Evolutionary conservation across 495 filamentous ascomycete species (phyloP).

Genomic region (Chaetomium cochliodes): DNA sequence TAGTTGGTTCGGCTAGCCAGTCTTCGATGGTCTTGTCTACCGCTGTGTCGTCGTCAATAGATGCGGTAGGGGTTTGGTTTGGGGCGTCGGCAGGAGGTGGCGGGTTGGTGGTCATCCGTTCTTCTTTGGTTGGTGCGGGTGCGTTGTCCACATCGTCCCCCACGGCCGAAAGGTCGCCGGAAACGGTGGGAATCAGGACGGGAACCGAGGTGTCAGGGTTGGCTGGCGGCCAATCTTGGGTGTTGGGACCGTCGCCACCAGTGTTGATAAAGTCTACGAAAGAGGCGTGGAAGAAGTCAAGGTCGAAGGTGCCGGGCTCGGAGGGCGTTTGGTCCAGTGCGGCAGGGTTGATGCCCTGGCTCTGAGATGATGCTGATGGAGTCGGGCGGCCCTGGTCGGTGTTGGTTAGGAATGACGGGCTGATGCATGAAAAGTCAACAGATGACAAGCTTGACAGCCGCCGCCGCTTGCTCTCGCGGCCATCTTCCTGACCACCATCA

Average conservation of each 20-base stretch:
- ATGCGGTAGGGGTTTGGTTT: neutral
- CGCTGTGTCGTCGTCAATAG: conserved; percentile 22
- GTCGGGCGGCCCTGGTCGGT: conserved; percentile 12
- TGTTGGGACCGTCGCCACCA: conserved; percentile 10
- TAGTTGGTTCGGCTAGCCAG: conserved; percentile 35
- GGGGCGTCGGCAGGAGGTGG: neutral
- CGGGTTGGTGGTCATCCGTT: neutral
- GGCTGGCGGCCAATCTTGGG: conserved; percentile 6
- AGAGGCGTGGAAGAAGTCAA: conserved; percentile 28
- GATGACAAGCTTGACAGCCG: conserved; percentile 23
- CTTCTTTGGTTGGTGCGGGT: neutral
- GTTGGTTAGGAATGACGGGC: conserved; percentile 13
- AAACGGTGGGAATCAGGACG: neutral
- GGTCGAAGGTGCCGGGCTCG: conserved; percentile 19
- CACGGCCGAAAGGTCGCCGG: neutral
- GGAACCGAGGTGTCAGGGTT: neutral
- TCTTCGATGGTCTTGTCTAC: conserved; percentile 35
- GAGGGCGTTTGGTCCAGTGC: neutral
- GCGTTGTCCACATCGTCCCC: neutral
- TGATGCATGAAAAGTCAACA: conserved; percentile 2
- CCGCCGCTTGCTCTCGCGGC: conserved; percentile 24
- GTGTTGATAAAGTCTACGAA: conserved; percentile 25
- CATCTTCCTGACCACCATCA: conserved; percentile 9
- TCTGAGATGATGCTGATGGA: conserved; percentile 21
- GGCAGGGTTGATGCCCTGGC: conserved; percentile 4